Conservation (phyloP, 257 asterid species). For the Solanum neorickii region DNA sequence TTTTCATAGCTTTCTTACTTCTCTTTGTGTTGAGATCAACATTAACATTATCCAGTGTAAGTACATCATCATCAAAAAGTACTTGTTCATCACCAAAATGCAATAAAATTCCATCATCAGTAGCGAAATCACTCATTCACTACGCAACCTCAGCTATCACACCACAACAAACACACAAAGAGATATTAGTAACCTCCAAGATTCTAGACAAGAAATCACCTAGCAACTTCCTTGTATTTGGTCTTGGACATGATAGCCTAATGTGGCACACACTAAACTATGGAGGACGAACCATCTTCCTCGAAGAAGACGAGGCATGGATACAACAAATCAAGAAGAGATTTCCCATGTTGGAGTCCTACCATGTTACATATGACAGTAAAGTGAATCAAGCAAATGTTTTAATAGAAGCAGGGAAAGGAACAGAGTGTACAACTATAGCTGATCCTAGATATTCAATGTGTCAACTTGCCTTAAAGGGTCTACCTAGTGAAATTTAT, state of each 20-base stretch:
- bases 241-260: conserved; percentile 84
- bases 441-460: conserved; percentile 53
- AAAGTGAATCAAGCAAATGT: conserved; percentile 53
- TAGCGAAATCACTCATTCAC: conserved; percentile 54
- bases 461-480: conserved; percentile 71
- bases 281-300: conserved; percentile 68
- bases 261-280: conserved; percentile 87
- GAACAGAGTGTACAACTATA: conserved; percentile 56
- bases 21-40: neutral
- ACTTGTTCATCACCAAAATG: conserved; percentile 24
- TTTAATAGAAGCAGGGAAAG: conserved; percentile 49
- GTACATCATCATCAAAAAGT: neutral
- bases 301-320: conserved; percentile 80
- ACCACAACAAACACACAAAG: conserved; percentile 75
- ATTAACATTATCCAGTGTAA: neutral
- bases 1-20: conserved; percentile 5
- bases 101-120: conserved; percentile 51
- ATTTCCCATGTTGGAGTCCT: conserved; percentile 64
- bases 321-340: conserved; percentile 49
- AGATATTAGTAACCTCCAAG: conserved; percentile 49
- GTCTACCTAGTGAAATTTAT: conserved; percentile 50
- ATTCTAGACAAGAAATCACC: conserved; percentile 51
- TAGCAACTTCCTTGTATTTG: conserved; percentile 72
- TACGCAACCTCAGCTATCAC: conserved; percentile 69
- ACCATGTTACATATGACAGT: conserved; percentile 52